phyloP scores from a whole-genome alignment of 2,329 filamentous ascomycete genomes.

The Pseudogymnoascus sp. region DNA sequence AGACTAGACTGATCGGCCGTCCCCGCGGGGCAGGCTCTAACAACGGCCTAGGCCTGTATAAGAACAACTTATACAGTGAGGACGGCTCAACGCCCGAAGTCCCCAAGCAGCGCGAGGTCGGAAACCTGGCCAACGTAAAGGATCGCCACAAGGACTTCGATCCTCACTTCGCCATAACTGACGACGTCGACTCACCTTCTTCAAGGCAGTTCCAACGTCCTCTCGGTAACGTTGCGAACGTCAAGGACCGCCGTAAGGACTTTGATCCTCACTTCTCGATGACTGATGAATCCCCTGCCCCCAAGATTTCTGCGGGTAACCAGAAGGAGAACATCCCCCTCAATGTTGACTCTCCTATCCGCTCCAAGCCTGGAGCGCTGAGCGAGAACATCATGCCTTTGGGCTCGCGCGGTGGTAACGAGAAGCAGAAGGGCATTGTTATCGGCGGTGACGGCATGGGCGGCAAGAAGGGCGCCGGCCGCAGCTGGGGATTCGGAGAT shows the following conservation, averaged over 20 bases:
- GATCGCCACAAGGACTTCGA: slow-evolving; percentile 70
- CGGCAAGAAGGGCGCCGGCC: slow-evolving; percentile 43
- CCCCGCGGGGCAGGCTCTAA: slow-evolving; percentile 54
- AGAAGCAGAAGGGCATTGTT: slow-evolving; percentile 30
- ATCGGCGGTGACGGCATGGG: slow-evolving; percentile 62
- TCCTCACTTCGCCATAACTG: slow-evolving; percentile 67
- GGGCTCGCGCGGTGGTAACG: slow-evolving; percentile 16
- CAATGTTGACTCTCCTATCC: slow-evolving; percentile 16
- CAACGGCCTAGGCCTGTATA: slow-evolving; percentile 63
- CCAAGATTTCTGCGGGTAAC: slow-evolving; percentile 31
- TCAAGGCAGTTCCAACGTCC: slow-evolving; percentile 25
- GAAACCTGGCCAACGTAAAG: slow-evolving; percentile 63
- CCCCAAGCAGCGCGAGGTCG: slow-evolving; percentile 39
- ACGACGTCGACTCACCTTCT: slow-evolving; percentile 47
- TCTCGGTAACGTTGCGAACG: slow-evolving; percentile 47
- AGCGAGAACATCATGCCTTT: slow-evolving; percentile 21
- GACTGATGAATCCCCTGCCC: slow-evolving; percentile 54
- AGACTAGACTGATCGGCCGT: slow-evolving; percentile 37
- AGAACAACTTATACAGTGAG: slow-evolving; percentile 64
- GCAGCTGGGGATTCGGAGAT: slow-evolving; percentile 51
- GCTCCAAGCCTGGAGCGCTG: slow-evolving; percentile 19
- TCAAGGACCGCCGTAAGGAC: slow-evolving; percentile 64
- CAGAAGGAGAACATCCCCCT: slow-evolving; percentile 32
- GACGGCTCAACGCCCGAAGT: slow-evolving; percentile 32
- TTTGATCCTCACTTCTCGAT: slow-evolving; percentile 56